Percentiles rank a stretch among this genome's conserved stretches.
Evolutionary conservation across 805 yeast species (phyloP).

Genomic region (Kazachstania africana): DNA sequence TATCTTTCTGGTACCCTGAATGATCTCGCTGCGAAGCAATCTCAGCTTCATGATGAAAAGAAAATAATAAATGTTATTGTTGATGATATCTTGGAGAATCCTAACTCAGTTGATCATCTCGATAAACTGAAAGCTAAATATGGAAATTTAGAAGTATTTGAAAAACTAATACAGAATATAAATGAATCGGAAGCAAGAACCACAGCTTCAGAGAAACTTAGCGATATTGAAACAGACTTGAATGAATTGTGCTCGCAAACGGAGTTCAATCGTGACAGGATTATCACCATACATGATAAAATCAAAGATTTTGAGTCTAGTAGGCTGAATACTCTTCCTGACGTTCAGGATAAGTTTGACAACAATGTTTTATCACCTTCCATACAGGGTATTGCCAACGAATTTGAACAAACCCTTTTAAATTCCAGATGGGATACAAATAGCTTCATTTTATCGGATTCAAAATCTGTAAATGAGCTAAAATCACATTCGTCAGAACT

Average conservation of each 20-base stretch:
- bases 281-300: slow-evolving; percentile 4
- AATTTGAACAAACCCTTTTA: slow-evolving; percentile 10
- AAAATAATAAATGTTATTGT: slow-evolving; percentile 6
- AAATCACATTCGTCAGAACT: slow-evolving; percentile 11
- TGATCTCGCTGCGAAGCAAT: slow-evolving; percentile 4
- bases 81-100: slow-evolving; percentile 12
- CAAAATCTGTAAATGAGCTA: slow-evolving; percentile 7
- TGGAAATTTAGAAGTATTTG: slow-evolving; percentile 14
- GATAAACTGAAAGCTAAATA: slow-evolving; percentile 11
- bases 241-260: slow-evolving; percentile 3
- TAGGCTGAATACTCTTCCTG: too few relatives aligned
- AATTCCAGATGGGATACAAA: slow-evolving; percentile 24
- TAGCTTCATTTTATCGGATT: slow-evolving; percentile 8
- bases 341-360: slow-evolving; percentile 7
- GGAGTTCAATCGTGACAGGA: background rate
- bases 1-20: slow-evolving; percentile 11
- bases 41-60: slow-evolving; percentile 2
- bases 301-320: too few relatives aligned
- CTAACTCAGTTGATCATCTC: slow-evolving; percentile 6
- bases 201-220: too few relatives aligned
- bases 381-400: slow-evolving; percentile 6
- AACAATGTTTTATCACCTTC: slow-evolving; percentile 3
- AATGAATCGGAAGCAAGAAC: slow-evolving; percentile 3
- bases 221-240: slow-evolving; percentile 1
- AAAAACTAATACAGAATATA: slow-evolving; percentile 4